phyloP scores from a whole-genome alignment of 2,329 filamentous ascomycete genomes.

The Fusarium sp. region DNA sequence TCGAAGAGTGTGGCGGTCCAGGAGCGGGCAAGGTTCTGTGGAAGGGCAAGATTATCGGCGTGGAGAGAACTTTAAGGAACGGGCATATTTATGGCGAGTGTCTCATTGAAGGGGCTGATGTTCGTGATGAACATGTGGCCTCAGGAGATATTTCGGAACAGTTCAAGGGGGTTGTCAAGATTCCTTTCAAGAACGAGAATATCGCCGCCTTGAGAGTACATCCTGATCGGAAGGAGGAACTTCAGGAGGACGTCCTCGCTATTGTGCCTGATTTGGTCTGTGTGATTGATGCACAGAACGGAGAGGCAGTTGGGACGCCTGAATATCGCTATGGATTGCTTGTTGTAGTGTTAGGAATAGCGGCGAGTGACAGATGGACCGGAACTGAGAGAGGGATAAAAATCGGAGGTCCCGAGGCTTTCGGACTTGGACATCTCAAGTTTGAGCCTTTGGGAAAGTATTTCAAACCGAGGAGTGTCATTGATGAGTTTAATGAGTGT shows the following conservation, averaged over 20 bases:
- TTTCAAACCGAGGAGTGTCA: conserved; percentile 62
- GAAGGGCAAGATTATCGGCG: conserved; percentile 72
- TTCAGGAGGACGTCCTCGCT: conserved; percentile 59
- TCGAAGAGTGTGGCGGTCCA: conserved; percentile 67
- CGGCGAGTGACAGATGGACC: conserved; percentile 60
- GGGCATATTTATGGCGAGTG: conserved; percentile 71
- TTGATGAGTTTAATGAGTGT: conserved; percentile 59
- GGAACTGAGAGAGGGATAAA: conserved; percentile 59
- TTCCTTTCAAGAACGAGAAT: conserved; percentile 81
- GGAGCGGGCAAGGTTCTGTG: conserved; percentile 68
- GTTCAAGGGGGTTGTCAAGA: conserved; percentile 65
- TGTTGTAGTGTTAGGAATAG: conserved; percentile 61
- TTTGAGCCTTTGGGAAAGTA: conserved; percentile 63
- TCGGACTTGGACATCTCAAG: conserved; percentile 60
- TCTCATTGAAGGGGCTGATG: conserved; percentile 63
- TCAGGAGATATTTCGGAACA: conserved; percentile 18
- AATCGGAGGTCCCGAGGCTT: conserved; percentile 62
- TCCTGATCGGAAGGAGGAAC: conserved; percentile 51
- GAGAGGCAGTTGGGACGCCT: conserved; percentile 66
- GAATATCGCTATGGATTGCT: conserved; percentile 67
- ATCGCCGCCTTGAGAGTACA: conserved; percentile 65
- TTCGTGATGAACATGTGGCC: conserved; percentile 47
- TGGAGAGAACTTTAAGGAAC: conserved; percentile 66
- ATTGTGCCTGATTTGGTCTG: conserved; percentile 68
- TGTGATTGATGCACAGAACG: conserved; percentile 67